These are phyloP conservation scores for Neurospora africana DNA, from an alignment of 495 filamentous ascomycete genomes.

Conservation along the genomic window DNA sequence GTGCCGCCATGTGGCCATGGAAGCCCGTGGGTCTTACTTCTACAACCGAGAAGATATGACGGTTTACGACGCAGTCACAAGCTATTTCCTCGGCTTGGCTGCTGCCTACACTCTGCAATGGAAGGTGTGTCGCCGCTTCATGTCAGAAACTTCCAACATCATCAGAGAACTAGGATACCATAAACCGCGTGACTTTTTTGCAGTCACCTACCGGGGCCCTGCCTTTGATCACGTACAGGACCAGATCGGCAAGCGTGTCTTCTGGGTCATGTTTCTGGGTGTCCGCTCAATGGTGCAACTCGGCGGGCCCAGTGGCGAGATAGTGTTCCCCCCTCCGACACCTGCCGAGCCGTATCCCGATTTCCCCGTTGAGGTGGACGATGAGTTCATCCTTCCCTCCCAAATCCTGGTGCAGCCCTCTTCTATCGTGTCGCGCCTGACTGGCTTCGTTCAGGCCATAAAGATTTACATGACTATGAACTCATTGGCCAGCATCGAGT, in stretches of 20 bases:
- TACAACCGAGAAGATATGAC: slow-evolving; percentile 52
- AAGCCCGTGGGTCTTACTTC: slow-evolving; percentile 61
- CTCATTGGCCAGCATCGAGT: slow-evolving; percentile 55
- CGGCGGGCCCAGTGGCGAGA: slow-evolving; percentile 51
- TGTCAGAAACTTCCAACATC: slow-evolving; percentile 65
- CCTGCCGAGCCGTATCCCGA: slow-evolving; percentile 66
- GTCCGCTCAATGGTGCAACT: slow-evolving; percentile 59
- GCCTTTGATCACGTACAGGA: slow-evolving; percentile 58
- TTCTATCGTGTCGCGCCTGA: slow-evolving; percentile 49
- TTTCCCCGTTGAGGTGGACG: slow-evolving; percentile 69
- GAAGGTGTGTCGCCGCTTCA: slow-evolving; percentile 55
- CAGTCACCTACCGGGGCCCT: slow-evolving; percentile 22
- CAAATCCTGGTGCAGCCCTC: slow-evolving; percentile 55
- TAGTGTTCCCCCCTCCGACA: slow-evolving; percentile 60
- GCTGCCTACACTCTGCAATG: slow-evolving; percentile 59
- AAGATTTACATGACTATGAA: slow-evolving; percentile 63
- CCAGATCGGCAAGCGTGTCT: slow-evolving; percentile 68
- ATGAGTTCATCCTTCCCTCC: slow-evolving; percentile 57
- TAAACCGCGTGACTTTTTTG: slow-evolving; percentile 31
- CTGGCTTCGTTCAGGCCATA: slow-evolving; percentile 69
- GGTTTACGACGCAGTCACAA: slow-evolving; percentile 75
- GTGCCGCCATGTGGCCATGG: slow-evolving; percentile 61
- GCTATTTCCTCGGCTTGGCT: slow-evolving; percentile 69
- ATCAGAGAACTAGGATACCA: slow-evolving; percentile 55
- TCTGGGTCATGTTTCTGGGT: slow-evolving; percentile 65